Conservation (phyloP, 1,284 basidiomycete genomes). For the Microbotryum scabiosae region DNA sequence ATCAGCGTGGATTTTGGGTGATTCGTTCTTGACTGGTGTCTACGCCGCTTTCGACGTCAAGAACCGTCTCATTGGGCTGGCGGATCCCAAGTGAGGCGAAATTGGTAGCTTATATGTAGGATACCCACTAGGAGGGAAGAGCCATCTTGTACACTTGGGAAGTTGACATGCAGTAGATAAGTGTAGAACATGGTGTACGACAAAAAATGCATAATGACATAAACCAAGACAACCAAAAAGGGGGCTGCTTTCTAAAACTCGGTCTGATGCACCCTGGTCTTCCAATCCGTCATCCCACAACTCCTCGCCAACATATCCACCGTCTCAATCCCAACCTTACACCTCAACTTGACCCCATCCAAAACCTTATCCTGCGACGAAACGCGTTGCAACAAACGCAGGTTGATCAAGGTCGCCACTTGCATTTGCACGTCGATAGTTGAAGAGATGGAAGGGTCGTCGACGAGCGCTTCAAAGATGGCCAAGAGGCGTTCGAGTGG, state of each 20-base stretch:
- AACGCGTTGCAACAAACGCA: constrained; percentile 18
- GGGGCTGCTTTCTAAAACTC: no score
- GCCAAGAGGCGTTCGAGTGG: constrained; percentile 26
- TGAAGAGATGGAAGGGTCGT: background rate
- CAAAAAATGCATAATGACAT: no score
- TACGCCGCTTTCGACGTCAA: no score
- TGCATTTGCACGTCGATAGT: constrained; percentile 3
- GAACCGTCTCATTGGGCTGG: no score
- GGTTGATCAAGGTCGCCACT: constrained; percentile 21
- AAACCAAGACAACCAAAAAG: no score
- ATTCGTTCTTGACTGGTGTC: constrained; percentile 3
- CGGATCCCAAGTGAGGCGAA: no score
- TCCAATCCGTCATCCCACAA: constrained; percentile 24
- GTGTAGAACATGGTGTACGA: no score
- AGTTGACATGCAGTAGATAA: no score
- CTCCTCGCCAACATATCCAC: constrained; percentile 20
- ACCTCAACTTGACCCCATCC: constrained; percentile 27
- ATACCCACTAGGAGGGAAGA: no score
- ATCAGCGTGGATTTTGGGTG: constrained; percentile 10
- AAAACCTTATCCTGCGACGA: constrained; percentile 22
- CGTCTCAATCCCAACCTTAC: constrained; percentile 15
- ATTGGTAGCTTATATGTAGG: no score
- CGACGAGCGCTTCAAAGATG: constrained; percentile 25
- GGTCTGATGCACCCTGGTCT: constrained; percentile 5
- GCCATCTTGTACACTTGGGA: no score